phyloP scores from a whole-genome alignment of 2,329 filamentous ascomycete genomes.

The Herpomyces periplanetae region DNA sequence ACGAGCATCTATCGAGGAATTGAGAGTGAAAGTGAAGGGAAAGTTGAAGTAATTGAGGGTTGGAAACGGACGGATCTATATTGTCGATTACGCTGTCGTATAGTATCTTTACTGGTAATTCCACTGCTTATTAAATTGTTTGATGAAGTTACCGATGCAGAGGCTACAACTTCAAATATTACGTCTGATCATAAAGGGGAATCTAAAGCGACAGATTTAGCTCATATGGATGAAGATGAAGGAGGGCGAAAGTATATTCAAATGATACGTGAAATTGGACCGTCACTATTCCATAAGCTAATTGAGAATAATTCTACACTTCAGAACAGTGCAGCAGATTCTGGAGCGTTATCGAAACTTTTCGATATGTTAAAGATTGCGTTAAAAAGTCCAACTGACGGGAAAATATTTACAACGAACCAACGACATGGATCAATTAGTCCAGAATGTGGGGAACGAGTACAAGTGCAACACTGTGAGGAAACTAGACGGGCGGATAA shows the following conservation, averaged over 20 bases:
- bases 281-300: slow-evolving; percentile 33
- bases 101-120: slow-evolving; percentile 23
- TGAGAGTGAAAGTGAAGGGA: no score
- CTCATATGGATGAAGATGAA: slow-evolving; percentile 5
- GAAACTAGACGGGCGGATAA: no score
- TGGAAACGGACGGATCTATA: no score
- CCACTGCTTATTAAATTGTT: slow-evolving; percentile 27
- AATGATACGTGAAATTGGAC: slow-evolving; percentile 24
- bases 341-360: slow-evolving; percentile 18
- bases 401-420: no score
- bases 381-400: no score
- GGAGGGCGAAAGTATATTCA: slow-evolving; percentile 10
- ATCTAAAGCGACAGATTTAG: no score
- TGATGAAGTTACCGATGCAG: slow-evolving; percentile 11
- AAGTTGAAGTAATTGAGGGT: no score
- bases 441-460: no score
- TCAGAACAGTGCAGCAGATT: slow-evolving; percentile 44
- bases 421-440: no score
- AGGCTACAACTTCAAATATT: slow-evolving; percentile 8
- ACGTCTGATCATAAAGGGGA: no score
- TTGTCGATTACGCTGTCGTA: slow-evolving; percentile 12
- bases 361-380: slow-evolving; percentile 22
- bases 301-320: slow-evolving; percentile 37
- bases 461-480: no score
- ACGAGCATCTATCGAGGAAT: no score